Base-by-base conservation (phyloP, 2,329 filamentous ascomycete species). In the Fusarium anguioides region DNA sequence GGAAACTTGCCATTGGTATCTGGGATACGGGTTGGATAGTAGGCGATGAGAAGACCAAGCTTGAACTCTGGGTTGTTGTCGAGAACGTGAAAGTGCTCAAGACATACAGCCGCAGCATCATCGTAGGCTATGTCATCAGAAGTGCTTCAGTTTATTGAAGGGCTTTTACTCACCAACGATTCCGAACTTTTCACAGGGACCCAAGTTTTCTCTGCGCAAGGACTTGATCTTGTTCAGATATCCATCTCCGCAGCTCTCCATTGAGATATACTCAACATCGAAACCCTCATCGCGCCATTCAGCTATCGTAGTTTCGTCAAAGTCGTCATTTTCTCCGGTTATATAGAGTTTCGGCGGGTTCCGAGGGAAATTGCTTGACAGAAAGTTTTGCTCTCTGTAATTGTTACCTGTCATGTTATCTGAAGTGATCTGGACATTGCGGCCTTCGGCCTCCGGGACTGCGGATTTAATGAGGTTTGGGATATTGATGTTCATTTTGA, bases 261-360 rank as follows among this genome's bases (percentile, higher is more conserved):
- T 77, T 4, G 79, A 69, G 31, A 83, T 61, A 23, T 83, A 83
- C 45, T 79, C 75, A 10, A 81, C 80, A 10, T 80, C 64, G 55
- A 83, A 83, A 0, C 80, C 80, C 54, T 83, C 81, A 12, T 75
- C 75, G 20, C 70, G 73, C 81, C 81, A 83, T 20, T 80, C 78
- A 1, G 56, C 55, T 1, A 83, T 27, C 0, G 77, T 80, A 0
- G 70, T 17, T 4, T 68, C 35, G 58, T 83, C 81, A 56, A 83
- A 83, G 1, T 81, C 77, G 10, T 81, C 78, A 33, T 68, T 72
- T 42, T 83, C 81, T 4, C 79, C 78, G 0, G 80, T 82, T 18
- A 83, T 60, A 56, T 82, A 83, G 4, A 83, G 63, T 45, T 78
- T 82, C 0, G 79, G 79, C 0, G 76, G 71, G 1, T 62, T 60